Evolutionary conservation across 1,284 basidiomycete genomes (phyloP).

Genomic region (Melampsora americana): DNA sequence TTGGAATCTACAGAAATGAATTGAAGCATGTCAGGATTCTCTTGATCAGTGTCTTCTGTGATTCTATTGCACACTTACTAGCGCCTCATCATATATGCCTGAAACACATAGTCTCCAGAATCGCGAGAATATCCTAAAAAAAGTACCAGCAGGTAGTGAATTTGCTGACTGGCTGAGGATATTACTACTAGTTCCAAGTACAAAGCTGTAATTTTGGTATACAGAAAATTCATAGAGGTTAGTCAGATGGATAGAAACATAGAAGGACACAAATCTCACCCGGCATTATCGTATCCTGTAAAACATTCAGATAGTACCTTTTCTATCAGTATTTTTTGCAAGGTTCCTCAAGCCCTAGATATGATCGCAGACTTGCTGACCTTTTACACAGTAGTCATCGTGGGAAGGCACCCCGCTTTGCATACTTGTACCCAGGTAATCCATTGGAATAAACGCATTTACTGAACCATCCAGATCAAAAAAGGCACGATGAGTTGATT

Average conservation of each 20-base stretch:
- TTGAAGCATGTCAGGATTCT: no score
- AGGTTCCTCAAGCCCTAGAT: no score
- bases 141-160: background rate
- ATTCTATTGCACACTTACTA: no score
- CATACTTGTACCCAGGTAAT: slow-evolving; percentile 22
- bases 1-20: background rate
- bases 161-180: background rate
- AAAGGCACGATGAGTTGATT: background rate
- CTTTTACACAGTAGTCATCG: background rate
- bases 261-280: background rate
- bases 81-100: no score
- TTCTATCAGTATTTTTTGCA: no score
- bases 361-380: no score
- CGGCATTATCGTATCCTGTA: slow-evolving; percentile 33
- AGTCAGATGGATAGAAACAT: no score
- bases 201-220: background rate
- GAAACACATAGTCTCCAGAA: no score
- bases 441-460: slow-evolving; percentile 28
- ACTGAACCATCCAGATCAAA: background rate
- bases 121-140: no score
- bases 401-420: background rate
- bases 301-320: background rate
- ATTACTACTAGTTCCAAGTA: background rate
- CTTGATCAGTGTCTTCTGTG: no score
- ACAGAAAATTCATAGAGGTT: no score